Base-by-base conservation (phyloP, 2,329 filamentous ascomycete genomes). In the Cryphonectria nitschkei region DNA sequence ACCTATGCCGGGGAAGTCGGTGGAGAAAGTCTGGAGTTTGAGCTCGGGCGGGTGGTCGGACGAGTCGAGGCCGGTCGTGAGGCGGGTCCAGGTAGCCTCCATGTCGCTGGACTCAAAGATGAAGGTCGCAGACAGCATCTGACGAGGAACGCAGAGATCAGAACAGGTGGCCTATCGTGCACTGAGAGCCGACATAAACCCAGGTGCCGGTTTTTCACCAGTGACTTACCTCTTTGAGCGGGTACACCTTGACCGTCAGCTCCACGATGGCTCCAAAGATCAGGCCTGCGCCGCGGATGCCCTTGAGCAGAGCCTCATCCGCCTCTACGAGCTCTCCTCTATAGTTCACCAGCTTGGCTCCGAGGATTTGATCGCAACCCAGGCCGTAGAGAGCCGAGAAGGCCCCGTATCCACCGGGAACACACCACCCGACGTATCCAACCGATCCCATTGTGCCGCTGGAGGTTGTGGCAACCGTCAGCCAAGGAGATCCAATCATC, bases 211-310 rank as follows among this genome's bases (percentile, higher is more conserved):
- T 7, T 50, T 50, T n/a, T 37, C 34, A n/a, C 22, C 22, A 34
- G 32, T 37, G 1, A 39, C 73, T 67, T 73, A 79, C 78, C 74
- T 77, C 76, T 34, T 76, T 76, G 2, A 78, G 67, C 3, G 78
- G 76, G 69, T 83, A 83, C 2, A 82, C 74, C 70, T 80, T 83
- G 70, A 84, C 77, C 2, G 76, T 79, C 8, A 83, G 52, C 70
- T 83, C 81, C 9, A 81, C 78, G 58, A 84, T 80, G 14, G 82
- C 75, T 3, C 81, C 82, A 34, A 84, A 79, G 14, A 76, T 76
- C 4, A 81, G 80, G 37, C 82, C 82, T 5, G 77, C 82, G 2
- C 82, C 82, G 0, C 82, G 76, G 26, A 84, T 80, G 0, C 78
- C 81, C 58, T 76, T 78, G 26, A 84, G 72, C 46, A 84, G 69